A percentile compares a stretch with the other conserved stretches of the same genome.
Conservation (phyloP, 306 rosid species). For the peach (Prunus persica) region Prunus_persica_NCBIv2 NC_034009.1:14049501-14050000, state of each 20-base stretch:
- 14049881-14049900: background rate
- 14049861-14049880: background rate
- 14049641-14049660: background rate
- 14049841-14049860: background rate
- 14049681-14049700: slow-evolving; percentile 5
- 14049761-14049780: background rate
- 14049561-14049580: background rate
- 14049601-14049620: background rate
- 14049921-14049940: slow-evolving; percentile 7
- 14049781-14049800: slow-evolving; percentile 26
- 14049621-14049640: background rate
- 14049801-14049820: slow-evolving; percentile 21
- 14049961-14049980: background rate
- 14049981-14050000: background rate
- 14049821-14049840: slow-evolving; percentile 11
- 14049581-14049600: background rate
- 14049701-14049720: background rate
- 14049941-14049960: background rate
- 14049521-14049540: background rate
- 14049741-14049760: background rate
- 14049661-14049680: background rate
- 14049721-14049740: background rate
- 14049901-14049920: slow-evolving; percentile 15
- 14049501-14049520: background rate
- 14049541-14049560: background rate